These are phyloP conservation scores for Pyricularia grisea DNA, from an alignment of 2,329 filamentous ascomycete genomes.

Conservation along the genomic window DNA sequence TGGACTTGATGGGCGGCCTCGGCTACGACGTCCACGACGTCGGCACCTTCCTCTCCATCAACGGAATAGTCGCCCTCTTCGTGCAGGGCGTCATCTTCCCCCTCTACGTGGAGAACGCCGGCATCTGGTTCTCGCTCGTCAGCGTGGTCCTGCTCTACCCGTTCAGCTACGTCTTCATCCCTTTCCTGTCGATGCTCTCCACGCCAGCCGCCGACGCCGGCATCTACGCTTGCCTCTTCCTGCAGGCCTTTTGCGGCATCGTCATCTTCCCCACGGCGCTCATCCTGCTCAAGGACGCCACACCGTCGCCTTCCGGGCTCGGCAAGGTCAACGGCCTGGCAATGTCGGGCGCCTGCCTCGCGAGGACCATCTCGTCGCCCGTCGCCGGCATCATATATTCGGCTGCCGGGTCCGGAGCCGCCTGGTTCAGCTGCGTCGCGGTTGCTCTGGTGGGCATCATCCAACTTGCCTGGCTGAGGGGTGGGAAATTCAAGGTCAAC, in stretches of 20 bases:
- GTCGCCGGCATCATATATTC: background rate
- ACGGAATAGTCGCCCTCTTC: conserved; percentile 56
- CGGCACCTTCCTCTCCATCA: background rate
- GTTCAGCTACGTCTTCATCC: background rate
- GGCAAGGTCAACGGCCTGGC: conserved; percentile 4
- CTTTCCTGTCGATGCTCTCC: background rate
- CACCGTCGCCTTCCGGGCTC: background rate
- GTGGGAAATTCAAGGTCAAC: background rate
- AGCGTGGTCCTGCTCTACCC: conserved; percentile 1
- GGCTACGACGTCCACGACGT: conserved; percentile 14
- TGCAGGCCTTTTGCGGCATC: conserved; percentile 1
- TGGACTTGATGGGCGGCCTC: conserved; percentile 1
- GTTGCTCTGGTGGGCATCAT: background rate
- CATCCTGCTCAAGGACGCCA: conserved; percentile 1
- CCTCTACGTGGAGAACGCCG: conserved; percentile 32
- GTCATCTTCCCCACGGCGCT: conserved; percentile 1
- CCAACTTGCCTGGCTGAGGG: background rate
- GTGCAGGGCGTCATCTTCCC: conserved; percentile 65
- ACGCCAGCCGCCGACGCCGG: background rate
- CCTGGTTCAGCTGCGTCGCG: background rate
- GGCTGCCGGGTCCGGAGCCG: background rate
- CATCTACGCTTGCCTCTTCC: background rate
- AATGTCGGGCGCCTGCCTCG: background rate
- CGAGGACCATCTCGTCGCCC: background rate
- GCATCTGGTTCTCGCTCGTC: background rate